Percentiles rank a stretch among this genome's conserved stretches.
These are phyloP conservation scores for Russula sp. DNA, from an alignment of 768 basidiomycete genomes.

Conservation along the genomic window DNA sequence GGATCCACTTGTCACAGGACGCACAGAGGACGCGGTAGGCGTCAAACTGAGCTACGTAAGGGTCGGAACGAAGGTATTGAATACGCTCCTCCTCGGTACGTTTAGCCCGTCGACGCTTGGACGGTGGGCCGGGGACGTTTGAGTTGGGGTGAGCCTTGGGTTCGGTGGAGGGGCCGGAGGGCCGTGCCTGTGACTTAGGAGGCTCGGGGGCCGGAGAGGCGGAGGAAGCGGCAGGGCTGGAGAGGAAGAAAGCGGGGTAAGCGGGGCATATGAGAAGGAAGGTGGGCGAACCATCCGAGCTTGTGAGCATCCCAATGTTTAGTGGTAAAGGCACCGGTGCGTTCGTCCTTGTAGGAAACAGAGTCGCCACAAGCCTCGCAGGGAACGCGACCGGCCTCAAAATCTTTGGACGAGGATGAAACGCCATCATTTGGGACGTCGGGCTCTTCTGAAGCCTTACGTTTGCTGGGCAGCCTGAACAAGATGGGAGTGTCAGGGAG, in stretches of 20 bases:
- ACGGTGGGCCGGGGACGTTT: constrained; percentile 24
- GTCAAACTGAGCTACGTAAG: constrained; percentile 78
- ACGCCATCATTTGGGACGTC: not conserved
- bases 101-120: constrained; percentile 68
- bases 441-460: constrained; percentile 16
- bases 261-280: not conserved
- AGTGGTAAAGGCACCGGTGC: constrained; percentile 59
- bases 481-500: not conserved
- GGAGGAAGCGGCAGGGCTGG: constrained; percentile 11
- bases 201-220: constrained; percentile 15
- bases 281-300: constrained; percentile 46
- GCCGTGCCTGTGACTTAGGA: not conserved
- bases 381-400: constrained; percentile 60
- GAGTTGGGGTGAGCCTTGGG: not conserved
- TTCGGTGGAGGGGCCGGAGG: constrained; percentile 7
- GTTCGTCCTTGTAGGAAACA: constrained; percentile 66
- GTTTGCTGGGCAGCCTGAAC: constrained; percentile 17
- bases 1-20: constrained; percentile 82
- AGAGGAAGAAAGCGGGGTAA: not conserved
- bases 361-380: constrained; percentile 61
- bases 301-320: constrained; percentile 69
- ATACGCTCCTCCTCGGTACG: constrained; percentile 76
- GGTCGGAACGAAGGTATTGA: constrained; percentile 62
- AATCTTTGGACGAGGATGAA: constrained; percentile 42
- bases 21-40: constrained; percentile 77